Evolutionary conservation across 768 basidiomycete species (phyloP), one percentile per base, ranked within the genome.

Genomic region (Lyophyllum atratum): DNA sequence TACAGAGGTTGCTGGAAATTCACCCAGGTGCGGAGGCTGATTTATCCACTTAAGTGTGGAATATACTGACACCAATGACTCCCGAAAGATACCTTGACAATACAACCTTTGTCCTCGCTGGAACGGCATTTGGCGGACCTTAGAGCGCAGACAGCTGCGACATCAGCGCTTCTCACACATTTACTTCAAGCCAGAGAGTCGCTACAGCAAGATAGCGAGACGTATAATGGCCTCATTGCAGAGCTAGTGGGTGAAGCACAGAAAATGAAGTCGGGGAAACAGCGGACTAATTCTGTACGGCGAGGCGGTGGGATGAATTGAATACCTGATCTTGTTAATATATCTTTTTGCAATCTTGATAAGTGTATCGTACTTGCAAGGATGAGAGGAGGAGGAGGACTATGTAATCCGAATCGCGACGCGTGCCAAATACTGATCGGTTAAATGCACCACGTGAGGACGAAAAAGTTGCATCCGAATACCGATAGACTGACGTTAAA

Each of bases 231-330:
- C 15, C 78, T 95, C 55, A 97, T 97, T 58, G 95, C 89, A 25
- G 93, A 93, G 68, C 76, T 97, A 49, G 93, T 97, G n/a, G 86
- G 86, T 42, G 93, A 96, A 71, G 94, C 95, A 31, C 91, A 92
- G 68, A 92, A 90, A 71, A 79, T 86, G 52, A 92, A 90, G 66
- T 84, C 84, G 7, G 83, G 84, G 15, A 90, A 87, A 63, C 76
- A 75, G 60, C 67, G 73, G 59, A 74, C 79, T 28, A 74, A 65
- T 61, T 78, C 53, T 42, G 45, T 52, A 59, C 58, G 79, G 59
- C 77, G 83, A 61, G 80, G 81, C 51, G 83, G 79, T 63, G 79
- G 79, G 25, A 73, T 80, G 65, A 73, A 60, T 17, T 52, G 52
- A 25, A 59, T 49, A 43, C 33, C 40, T 17, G 24, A 4, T 31